Evolutionary conservation across 2,329 filamentous ascomycete species (phyloP).

Genomic region (Monilinia laxa): DNA sequence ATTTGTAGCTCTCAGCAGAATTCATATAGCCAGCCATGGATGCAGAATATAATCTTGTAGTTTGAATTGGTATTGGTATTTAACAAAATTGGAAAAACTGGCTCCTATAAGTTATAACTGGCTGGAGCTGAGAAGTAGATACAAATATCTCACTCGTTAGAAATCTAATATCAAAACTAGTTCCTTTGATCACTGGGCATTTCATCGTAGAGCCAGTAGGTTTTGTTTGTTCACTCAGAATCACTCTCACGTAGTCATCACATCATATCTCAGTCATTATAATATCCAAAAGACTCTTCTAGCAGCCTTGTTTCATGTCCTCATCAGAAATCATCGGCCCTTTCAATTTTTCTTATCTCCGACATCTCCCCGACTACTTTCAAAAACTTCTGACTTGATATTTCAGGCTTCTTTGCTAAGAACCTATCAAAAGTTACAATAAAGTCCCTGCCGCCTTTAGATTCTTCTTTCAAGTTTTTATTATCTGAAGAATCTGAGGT

Average conservation of each 20-base stretch:
- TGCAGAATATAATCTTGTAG: too few species aligned
- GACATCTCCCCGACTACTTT: neutral
- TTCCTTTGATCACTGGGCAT: neutral
- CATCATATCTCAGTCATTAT: neutral
- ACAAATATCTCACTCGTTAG: too few species aligned
- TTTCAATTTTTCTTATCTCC: neutral
- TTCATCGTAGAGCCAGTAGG: neutral
- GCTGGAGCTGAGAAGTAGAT: too few species aligned
- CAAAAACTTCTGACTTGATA: neutral
- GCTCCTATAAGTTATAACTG: neutral
- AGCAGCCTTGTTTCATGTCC: neutral
- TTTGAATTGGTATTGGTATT: neutral
- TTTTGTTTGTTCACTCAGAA: neutral
- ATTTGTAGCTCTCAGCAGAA: too few species aligned
- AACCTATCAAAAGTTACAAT: too few species aligned
- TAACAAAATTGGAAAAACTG: too few species aligned
- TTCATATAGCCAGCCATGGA: too few species aligned
- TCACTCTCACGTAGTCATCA: neutral
- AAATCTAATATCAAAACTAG: too few species aligned
- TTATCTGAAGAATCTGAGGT: neutral
- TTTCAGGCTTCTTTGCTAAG: neutral
- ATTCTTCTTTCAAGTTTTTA: too few species aligned
- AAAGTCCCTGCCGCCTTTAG: too few species aligned
- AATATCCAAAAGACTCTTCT: neutral
- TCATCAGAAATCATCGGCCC: neutral